Evolutionary conservation across 2,329 filamentous ascomycete species (phyloP), one percentile per base, ranked within the genome.

Genomic region (Sarocladium brachiariae): DNA sequence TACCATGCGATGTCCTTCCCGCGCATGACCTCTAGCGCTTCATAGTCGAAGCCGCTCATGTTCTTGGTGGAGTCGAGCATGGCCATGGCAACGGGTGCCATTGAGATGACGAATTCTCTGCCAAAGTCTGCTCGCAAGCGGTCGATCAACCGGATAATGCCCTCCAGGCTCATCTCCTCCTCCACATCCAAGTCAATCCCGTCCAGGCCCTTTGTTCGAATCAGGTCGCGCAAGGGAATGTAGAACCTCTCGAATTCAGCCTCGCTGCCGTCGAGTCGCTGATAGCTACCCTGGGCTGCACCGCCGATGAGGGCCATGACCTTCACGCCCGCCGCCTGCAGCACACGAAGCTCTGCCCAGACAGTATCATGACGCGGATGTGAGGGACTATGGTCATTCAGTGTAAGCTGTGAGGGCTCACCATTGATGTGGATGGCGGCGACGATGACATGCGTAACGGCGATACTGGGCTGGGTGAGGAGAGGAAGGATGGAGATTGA

Each of bases 221-320:
- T 74, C 55, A 90, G 69, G 55, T 82, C 73, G 25, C 79, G 74
- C 18, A 95, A 70, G 2, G 87, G 87, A 0, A 60, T 61, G 62
- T 95, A 95, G 69, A 86, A 89, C 14, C 70, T 65, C 66, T 95
- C 86, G 61, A 95, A 95, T 33, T 72, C 63, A 41, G 64, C 63
- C 13, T 35, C 46, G 23, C 30, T 35, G 51, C 80, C 79, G 59
- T 85, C 79, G 3, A 83, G 76, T 0, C 75, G 74, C 45, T 53
- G 23, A 51, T 79, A 96, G 11, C 82, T 86, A 10, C 90, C 91
- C 53, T 78, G 76, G 0, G 89, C 89, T 2, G 90, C 89, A 14
- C 91, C 91, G 34, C 91, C 91, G 2, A 96, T 74, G 87, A 96
- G 93, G 50, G 81, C 88, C 63, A 95, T 75, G 11, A 96, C 81